Evolutionary conservation across 73 alveolate species (phyloP).

Genomic region (Tetrahymena elliotti): DNA sequence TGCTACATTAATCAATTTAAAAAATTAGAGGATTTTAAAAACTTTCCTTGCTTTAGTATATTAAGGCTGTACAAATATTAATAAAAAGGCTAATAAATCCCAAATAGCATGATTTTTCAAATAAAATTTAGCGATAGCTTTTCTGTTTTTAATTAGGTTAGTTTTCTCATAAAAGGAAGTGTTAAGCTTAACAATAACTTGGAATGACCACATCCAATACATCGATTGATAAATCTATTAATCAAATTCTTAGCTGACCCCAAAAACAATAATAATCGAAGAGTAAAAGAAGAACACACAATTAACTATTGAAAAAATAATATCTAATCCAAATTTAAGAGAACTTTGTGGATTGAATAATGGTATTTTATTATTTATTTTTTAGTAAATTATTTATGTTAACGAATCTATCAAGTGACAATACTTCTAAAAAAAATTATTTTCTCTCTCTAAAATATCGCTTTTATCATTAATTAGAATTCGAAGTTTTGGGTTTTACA

Average conservation of each 20-base stretch:
- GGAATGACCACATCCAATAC: neutral
- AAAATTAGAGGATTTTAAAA: neutral
- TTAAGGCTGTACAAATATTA: neutral
- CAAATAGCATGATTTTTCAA: neutral
- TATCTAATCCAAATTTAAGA: neutral
- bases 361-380: neutral
- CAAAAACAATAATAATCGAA: neutral
- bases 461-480: neutral
- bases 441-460: neutral
- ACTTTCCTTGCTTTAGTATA: neutral
- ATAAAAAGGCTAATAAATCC: neutral
- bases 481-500: neutral
- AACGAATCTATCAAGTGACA: neutral
- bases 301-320: neutral
- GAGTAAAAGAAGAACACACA: neutral
- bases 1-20: neutral
- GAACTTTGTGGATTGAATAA: neutral
- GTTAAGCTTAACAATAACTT: neutral
- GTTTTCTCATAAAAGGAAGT: neutral
- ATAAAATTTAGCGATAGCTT: neutral
- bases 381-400: neutral
- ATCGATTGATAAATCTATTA: neutral
- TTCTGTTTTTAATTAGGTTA: neutral
- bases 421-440: no score
- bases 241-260: neutral